Base-by-base conservation (phyloP, 176 grass and related monocot genomes). In the Phragmites australis region DNA sequence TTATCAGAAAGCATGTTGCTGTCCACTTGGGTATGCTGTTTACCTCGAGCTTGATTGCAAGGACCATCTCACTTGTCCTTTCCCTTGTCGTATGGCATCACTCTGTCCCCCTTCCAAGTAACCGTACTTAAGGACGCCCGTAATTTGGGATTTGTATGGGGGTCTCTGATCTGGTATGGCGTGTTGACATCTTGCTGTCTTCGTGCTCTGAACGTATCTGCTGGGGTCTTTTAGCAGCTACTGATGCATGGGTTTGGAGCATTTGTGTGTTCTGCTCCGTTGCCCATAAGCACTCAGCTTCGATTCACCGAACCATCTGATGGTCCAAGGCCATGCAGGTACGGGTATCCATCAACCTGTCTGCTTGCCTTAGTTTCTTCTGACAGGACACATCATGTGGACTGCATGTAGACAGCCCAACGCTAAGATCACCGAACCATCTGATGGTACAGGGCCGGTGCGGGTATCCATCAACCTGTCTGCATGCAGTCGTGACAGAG, bases 291-390 rank as follows among this genome's bases (percentile, higher is more conserved):
- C n/a, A 31, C n/a, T n/a, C n/a, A n/a, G n/a, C n/a, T n/a, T n/a
- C n/a, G n/a, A n/a, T 79, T 65, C 69, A 84, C 69, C 14, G 23
- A 74, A 80, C 23, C 68, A 88, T 71, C 74, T 25, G 16, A 14
- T 45, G 62, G 23, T 83, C 3, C 8, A 44, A 40, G 45, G 55
- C 62, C 77, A 76, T 81, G 60, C 51, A 19, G 9, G 47, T n/a
- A 27, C 6, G 62, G 46, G 41, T n/a, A 55, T 31, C 39, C 39
- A 57, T 68, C 47, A 72, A 6, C 27, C 25, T 65, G 13, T n/a
- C 55, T 26, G 5, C 69, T 15, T 65, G 41, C 30, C 29, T 58
- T 18, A 48, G 41, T 67, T 58, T 41, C 29, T 29, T 49, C 22
- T 18, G 30, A 60, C 19, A 17, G 84, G 58, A 74, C 48, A 27